phyloP scores from a whole-genome alignment of 1,284 basidiomycete genomes.

The Schizophyllum amplum region DNA sequence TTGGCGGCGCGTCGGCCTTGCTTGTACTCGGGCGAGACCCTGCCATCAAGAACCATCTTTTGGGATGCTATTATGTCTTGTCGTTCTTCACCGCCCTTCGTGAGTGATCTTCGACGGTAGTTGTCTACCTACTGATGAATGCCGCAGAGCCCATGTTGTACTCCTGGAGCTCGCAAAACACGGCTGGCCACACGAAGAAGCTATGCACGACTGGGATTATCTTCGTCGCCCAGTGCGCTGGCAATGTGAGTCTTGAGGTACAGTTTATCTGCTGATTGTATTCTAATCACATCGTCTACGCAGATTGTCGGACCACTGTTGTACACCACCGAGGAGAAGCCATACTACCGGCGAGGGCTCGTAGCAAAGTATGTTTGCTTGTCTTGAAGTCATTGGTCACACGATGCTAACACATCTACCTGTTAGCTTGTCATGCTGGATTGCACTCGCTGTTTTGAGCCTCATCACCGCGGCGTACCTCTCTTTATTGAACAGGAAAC shows the following conservation, averaged over 20 bases:
- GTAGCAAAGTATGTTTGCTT: slow-evolving; percentile 12
- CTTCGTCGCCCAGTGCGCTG: slow-evolving; percentile 35
- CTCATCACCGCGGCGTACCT: slow-evolving; percentile 32
- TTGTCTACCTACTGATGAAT: slow-evolving; percentile 5
- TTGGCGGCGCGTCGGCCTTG: slow-evolving; percentile 30
- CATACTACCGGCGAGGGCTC: slow-evolving; percentile 30
- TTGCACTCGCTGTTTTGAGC: slow-evolving; percentile 23
- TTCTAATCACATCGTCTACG: background rate
- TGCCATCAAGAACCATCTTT: slow-evolving; percentile 22
- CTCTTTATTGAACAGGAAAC: slow-evolving; percentile 29
- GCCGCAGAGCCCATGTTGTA: slow-evolving; percentile 28
- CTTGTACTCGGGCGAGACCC: slow-evolving; percentile 24
- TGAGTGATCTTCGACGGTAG: slow-evolving; percentile 4
- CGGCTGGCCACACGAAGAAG: slow-evolving; percentile 37
- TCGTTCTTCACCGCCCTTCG: slow-evolving; percentile 28
- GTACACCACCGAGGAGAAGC: slow-evolving; percentile 30
- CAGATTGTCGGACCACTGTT: slow-evolving; percentile 34
- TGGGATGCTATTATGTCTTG: slow-evolving; percentile 35
- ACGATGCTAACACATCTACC: slow-evolving; percentile 6
- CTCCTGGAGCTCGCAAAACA: slow-evolving; percentile 34
- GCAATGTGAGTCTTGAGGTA: slow-evolving; percentile 23
- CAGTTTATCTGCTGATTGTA: background rate
- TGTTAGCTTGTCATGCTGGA: slow-evolving; percentile 30
- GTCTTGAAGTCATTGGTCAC: too few species aligned
- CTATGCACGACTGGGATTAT: slow-evolving; percentile 29